phyloP scores from a whole-genome alignment of 1,284 basidiomycete genomes.

The Agroathelia rolfsii region DNA sequence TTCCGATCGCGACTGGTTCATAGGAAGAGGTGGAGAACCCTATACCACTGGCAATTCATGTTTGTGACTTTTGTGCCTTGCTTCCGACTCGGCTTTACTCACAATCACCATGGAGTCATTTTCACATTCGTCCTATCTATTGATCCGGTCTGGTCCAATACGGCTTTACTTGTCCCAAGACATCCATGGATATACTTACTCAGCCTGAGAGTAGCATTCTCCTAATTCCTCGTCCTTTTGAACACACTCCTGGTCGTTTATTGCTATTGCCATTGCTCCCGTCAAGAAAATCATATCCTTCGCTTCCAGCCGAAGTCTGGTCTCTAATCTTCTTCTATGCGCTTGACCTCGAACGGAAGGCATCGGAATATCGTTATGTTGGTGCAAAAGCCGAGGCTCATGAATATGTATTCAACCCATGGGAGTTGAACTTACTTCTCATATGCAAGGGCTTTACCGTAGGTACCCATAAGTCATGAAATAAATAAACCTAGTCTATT shows the following conservation, averaged over 20 bases:
- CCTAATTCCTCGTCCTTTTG: conserved; percentile 30
- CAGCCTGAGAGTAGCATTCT: conserved; percentile 17
- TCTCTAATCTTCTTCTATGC: conserved; percentile 45
- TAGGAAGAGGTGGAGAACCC: too few species aligned
- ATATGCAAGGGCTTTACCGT: conserved; percentile 71
- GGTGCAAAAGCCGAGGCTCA: conserved; percentile 12
- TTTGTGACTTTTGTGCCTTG: too few species aligned
- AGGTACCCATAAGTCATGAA: conserved; percentile 20
- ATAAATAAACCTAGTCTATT: conserved; percentile 6
- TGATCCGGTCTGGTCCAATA: too few species aligned
- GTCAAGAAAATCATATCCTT: conserved; percentile 32
- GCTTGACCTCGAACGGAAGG: conserved; percentile 21
- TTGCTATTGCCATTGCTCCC: conserved; percentile 63
- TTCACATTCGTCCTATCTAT: too few species aligned
- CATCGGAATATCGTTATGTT: conserved; percentile 7
- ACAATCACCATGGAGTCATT: too few species aligned
- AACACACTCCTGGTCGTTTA: conserved; percentile 40
- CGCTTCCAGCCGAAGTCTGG: conserved; percentile 69
- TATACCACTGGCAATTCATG: too few species aligned
- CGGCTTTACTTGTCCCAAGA: too few species aligned
- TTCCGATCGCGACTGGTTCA: too few species aligned
- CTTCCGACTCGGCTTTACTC: too few species aligned
- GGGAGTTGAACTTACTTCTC: conserved; percentile 30
- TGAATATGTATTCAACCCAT: conserved; percentile 10
- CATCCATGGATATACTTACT: too few species aligned